Evolutionary conservation across 1,139 yeast genomes (phyloP).

Genomic region (Debaryomyces udenii): DNA sequence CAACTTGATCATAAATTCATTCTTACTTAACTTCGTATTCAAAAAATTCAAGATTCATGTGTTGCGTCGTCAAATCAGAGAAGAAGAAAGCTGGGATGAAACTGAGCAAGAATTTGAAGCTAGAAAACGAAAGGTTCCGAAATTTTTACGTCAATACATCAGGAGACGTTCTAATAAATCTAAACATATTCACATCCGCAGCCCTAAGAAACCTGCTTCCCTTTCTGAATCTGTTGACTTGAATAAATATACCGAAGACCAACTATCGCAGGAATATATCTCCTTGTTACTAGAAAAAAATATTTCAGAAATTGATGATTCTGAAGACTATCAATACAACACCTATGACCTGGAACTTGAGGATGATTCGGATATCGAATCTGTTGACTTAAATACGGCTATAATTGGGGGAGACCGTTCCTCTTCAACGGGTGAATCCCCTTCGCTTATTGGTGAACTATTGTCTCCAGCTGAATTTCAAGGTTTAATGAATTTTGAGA

Average conservation of each 20-base stretch:
- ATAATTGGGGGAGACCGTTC: too few relatives aligned
- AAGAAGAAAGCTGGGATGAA: slow-evolving; percentile 16
- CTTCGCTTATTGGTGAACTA: slow-evolving; percentile 26
- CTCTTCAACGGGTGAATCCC: neutral
- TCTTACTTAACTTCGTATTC: slow-evolving; percentile 11
- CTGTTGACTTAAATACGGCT: slow-evolving; percentile 10
- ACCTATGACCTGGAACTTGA: slow-evolving; percentile 27
- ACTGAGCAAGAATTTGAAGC: slow-evolving; percentile 25
- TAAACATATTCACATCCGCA: too few relatives aligned
- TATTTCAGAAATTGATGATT: slow-evolving; percentile 50
- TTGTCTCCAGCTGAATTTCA: slow-evolving; percentile 33
- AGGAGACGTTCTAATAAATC: neutral
- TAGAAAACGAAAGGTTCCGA: slow-evolving; percentile 27
- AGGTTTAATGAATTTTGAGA: slow-evolving; percentile 30
- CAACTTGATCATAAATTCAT: slow-evolving; percentile 22
- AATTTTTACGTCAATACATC: slow-evolving; percentile 26
- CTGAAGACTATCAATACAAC: slow-evolving; percentile 35
- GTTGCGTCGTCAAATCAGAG: neutral
- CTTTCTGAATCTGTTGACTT: slow-evolving; percentile 13
- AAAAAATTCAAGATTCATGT: slow-evolving; percentile 7
- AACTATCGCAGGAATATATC: slow-evolving; percentile 25
- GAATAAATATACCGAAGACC: slow-evolving; percentile 29
- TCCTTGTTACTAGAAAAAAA: slow-evolving; percentile 29
- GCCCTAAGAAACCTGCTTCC: too few relatives aligned
- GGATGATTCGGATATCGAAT: slow-evolving; percentile 24